Conservation (phyloP, 345 rosid genomes). For the Salix udensis region DNA sequence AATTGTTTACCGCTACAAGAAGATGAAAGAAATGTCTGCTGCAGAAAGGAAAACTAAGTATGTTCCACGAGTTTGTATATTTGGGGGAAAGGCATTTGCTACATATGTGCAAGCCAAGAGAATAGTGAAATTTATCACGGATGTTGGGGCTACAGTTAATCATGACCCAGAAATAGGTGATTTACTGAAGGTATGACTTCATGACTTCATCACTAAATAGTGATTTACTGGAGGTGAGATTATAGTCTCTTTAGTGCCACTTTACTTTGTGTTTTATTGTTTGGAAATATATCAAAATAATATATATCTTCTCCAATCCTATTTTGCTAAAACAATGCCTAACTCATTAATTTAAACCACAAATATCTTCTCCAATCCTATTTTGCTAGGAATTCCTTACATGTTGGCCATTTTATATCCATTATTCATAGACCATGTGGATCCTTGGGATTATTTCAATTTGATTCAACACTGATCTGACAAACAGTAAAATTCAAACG, state of each 20-base stretch:
- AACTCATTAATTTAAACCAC: too few species aligned
- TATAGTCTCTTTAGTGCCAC: too few species aligned
- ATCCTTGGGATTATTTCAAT: background rate
- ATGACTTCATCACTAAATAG: background rate
- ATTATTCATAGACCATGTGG: too few species aligned
- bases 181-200: conserved; percentile 51
- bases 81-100: conserved; percentile 80
- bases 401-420: background rate
- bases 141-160: conserved; percentile 65
- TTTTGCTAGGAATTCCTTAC: too few species aligned
- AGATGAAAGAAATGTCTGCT: conserved; percentile 68
- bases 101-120: conserved; percentile 82
- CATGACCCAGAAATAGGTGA: conserved; percentile 70
- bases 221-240: too few species aligned
- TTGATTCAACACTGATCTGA: background rate
- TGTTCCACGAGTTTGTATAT: conserved; percentile 72
- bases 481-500: background rate
- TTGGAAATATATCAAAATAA: too few species aligned
- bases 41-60: conserved; percentile 46
- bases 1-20: conserved; percentile 65
- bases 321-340: too few species aligned
- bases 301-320: too few species aligned
- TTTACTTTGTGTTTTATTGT: too few species aligned
- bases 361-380: too few species aligned
- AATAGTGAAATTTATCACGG: conserved; percentile 69